phyloP scores from a whole-genome alignment of 176 grass and related monocot genomes.

The Tillandsia leiboldiana region DNA sequence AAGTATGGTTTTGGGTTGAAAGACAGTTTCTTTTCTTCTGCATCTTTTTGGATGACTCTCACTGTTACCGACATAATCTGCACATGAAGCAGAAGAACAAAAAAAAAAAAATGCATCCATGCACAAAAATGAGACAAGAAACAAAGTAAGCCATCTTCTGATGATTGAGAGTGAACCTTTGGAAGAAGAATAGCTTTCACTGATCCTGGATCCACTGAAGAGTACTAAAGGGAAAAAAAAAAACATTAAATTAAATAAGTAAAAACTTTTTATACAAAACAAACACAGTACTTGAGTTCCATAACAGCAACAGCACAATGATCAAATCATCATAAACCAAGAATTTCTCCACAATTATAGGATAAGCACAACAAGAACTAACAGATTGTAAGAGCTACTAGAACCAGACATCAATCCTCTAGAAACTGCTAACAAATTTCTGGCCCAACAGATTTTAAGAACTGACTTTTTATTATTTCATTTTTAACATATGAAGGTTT shows the following conservation, averaged over 20 bases:
- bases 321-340: no score
- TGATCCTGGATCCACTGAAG: constrained; percentile 53
- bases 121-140: neutral
- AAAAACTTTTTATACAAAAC: neutral
- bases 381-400: neutral
- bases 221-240: constrained; percentile 42
- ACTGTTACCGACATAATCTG: constrained; percentile 64
- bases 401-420: no score
- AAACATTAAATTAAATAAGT: neutral
- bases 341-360: neutral
- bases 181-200: constrained; percentile 60
- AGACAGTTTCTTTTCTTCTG: constrained; percentile 79
- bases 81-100: constrained; percentile 22
- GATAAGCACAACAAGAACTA: neutral
- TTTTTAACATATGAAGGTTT: no score
- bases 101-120: neutral
- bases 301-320: no score
- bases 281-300: neutral
- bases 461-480: no score
- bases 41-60: constrained; percentile 76
- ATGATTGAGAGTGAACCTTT: constrained; percentile 40
- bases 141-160: neutral
- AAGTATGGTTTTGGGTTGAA: constrained; percentile 86
- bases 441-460: no score
- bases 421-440: neutral